phyloP scores from a whole-genome alignment of 805 yeast species.

The Candida rishiriensis region DNA sequence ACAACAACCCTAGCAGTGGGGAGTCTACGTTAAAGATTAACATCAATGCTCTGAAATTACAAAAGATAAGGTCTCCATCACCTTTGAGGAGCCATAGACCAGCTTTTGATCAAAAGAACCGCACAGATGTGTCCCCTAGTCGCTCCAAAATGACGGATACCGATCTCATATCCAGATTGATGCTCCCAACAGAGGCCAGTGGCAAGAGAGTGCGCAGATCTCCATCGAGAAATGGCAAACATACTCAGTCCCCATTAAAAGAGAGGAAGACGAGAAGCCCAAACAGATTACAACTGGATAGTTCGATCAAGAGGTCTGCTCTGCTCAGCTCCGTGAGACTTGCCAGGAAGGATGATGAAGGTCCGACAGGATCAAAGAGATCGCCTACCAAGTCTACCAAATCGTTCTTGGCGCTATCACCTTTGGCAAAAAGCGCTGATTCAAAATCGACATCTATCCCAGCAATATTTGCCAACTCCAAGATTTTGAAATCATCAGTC shows the following conservation, averaged over 20 bases:
- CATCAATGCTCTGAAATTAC: constrained; percentile 9
- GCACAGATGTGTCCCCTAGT: constrained; percentile 6
- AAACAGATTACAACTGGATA: constrained; percentile 1
- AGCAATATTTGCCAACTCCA: constrained; percentile 7
- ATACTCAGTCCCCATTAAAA: constrained; percentile 5
- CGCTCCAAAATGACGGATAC: constrained; percentile 1
- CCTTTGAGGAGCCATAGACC: constrained; percentile 1
- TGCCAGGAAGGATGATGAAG: constrained; percentile 4
- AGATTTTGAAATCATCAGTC: constrained; percentile 10
- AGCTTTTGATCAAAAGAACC: not conserved
- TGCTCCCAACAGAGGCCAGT: constrained; percentile 25
- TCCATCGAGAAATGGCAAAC: constrained; percentile 4
- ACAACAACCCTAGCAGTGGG: constrained; percentile 14
- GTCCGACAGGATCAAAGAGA: not conserved
- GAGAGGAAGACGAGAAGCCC: constrained; percentile 4
- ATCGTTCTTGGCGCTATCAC: not conserved
- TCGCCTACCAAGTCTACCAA: not conserved
- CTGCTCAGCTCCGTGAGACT: constrained; percentile 8
- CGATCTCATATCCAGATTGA: constrained; percentile 18
- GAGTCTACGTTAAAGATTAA: constrained; percentile 28
- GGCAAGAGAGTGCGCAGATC: constrained; percentile 12
- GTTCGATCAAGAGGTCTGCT: constrained; percentile 5
- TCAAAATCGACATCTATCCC: constrained; percentile 1
- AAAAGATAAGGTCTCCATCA: constrained; percentile 10
- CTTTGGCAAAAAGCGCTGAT: not conserved